Percentiles rank a stretch among this genome's conserved stretches.
phyloP scores from a whole-genome alignment of 345 rosid species.

The Geranium rotundifolium region DNA sequence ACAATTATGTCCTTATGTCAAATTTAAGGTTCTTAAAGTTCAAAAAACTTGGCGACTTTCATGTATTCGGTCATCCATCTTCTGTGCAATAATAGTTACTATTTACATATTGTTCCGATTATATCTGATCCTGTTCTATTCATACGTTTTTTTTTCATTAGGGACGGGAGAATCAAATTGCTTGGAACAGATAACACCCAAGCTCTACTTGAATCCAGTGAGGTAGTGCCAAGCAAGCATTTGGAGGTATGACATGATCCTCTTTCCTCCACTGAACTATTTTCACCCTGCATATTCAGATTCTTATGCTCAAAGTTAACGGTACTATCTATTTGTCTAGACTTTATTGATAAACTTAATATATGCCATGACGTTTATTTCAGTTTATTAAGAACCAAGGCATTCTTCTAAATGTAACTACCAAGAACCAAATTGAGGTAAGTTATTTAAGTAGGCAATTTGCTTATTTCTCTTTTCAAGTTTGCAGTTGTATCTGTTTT shows the following conservation, averaged over 20 bases:
- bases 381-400: slow-evolving; percentile 75
- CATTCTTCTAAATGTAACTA: slow-evolving; percentile 58
- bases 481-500: background rate
- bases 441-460: slow-evolving; percentile 10
- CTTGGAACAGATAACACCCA: slow-evolving; percentile 71
- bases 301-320: background rate
- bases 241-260: slow-evolving; percentile 37
- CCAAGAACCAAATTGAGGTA: slow-evolving; percentile 70
- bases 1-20: background rate
- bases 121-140: background rate
- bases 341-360: slow-evolving; percentile 7
- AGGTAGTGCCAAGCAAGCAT: slow-evolving; percentile 52
- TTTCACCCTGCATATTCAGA: background rate
- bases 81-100: background rate
- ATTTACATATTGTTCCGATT: background rate
- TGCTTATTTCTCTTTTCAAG: background rate
- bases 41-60: background rate
- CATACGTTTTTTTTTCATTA: slow-evolving; percentile 14
- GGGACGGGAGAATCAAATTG: slow-evolving; percentile 80
- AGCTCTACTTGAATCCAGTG: slow-evolving; percentile 49
- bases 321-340: background rate
- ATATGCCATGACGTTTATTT: background rate
- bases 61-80: too few species aligned
- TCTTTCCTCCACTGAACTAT: slow-evolving; percentile 2
- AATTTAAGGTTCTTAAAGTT: background rate